Base-by-base conservation (phyloP, 805 yeast genomes). In the Scheffersomyces lignosus region DNA sequence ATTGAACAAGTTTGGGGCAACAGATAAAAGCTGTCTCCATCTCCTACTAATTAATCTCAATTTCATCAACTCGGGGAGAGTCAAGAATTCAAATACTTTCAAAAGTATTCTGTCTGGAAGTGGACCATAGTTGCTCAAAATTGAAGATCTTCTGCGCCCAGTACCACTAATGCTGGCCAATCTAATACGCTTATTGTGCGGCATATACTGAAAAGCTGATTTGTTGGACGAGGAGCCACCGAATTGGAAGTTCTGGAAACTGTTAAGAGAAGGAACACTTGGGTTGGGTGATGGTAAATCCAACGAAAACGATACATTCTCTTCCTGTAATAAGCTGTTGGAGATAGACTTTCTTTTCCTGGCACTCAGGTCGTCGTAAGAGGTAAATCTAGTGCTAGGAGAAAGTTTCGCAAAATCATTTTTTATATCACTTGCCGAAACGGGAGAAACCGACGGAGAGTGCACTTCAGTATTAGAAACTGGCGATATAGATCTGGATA, bases 21-120 rank as follows among this genome's bases (percentile, higher is more conserved):
- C 70, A 40, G 73, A 74, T 13, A 83, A 58, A 24, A 85, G 58
- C 45, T 80, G 85, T 48, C 82, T 70, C 90, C 91, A 85, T 46
- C 82, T 71, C 41, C 75, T 65, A 54, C 84, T 78, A 26, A 83
- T 80, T 3, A 70, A 47, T 37, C 83, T 64, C 43, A 78, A 47
- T 47, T 70, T 75, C 84, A 83, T 78, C 39, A 81, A 58, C n/a
- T 72, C 75, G 1, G 80, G 81, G 18, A 85, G 62, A 6, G 75
- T 67, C 30, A 83, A 54, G 39, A 63, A 63, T 27, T 70, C 70
- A 45, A 85, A 81, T 1, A 81, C 72, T 39, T 63, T 62, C 18
- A 81, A 53, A 27, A 83, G 60, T 4, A 83, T 53, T 14, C 75
- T 62, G 54, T 83, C 90, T 0, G 88, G 81, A 22, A 84, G 59